phyloP scores from a whole-genome alignment of 139 green algal genomes.

The Dunaliella primolecta region DNA sequence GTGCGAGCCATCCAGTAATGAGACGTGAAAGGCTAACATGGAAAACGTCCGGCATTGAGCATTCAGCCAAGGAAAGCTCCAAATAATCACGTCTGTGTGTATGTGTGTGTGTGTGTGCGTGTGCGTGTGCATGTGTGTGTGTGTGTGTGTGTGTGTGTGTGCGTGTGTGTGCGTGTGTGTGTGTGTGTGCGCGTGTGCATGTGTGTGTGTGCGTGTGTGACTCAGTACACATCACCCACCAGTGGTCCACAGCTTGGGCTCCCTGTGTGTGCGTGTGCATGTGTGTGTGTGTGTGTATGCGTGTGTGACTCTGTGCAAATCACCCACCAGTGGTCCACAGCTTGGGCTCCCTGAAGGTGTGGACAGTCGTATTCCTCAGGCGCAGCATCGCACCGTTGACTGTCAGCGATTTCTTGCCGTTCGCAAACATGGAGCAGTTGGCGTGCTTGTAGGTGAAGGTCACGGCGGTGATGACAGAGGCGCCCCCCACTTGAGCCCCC shows the following conservation, averaged over 20 bases:
- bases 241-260: too few relatives aligned
- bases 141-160: conserved; percentile 1
- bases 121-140: too few relatives aligned
- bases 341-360: neutral
- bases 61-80: too few relatives aligned
- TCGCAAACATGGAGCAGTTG: neutral
- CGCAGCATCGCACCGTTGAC: neutral
- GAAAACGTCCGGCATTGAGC: too few relatives aligned
- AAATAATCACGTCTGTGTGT: too few relatives aligned
- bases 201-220: conserved; percentile 8
- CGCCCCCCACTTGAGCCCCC: too few relatives aligned
- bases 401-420: neutral
- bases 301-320: neutral
- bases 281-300: neutral
- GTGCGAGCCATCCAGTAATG: too few relatives aligned
- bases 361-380: neutral
- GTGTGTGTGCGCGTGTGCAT: conserved; percentile 12
- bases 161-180: conserved; percentile 8
- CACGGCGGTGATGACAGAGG: neutral
- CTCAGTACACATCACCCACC: too few relatives aligned
- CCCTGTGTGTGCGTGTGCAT: neutral
- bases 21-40: too few relatives aligned
- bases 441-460: neutral
- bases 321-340: neutral
- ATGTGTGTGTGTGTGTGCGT: too few relatives aligned